Conservation (phyloP, 208 protist species). For the Crithidia acanthocephali region DNA sequence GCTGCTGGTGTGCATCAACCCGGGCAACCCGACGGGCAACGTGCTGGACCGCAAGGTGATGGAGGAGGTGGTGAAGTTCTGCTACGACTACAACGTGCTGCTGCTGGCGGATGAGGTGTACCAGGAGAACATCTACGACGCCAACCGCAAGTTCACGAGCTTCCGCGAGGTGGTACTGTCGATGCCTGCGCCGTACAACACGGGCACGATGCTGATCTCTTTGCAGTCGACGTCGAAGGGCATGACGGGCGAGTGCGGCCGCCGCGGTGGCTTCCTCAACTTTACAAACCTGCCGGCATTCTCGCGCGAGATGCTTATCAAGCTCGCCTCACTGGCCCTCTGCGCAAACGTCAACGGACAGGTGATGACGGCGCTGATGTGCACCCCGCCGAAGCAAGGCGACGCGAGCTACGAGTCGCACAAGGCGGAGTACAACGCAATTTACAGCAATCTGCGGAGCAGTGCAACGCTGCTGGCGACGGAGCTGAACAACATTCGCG, state of each 20-base stretch:
- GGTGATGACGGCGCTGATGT: constrained; percentile 96
- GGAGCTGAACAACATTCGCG: constrained; percentile 93
- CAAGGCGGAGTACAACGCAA: constrained; percentile 77
- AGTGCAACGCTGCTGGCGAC: constrained; percentile 73
- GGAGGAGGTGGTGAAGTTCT: constrained; percentile 79
- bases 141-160: constrained; percentile 93
- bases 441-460: constrained; percentile 70
- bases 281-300: constrained; percentile 71
- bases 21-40: constrained; percentile 98
- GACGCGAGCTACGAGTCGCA: constrained; percentile 93
- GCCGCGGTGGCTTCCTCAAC: constrained; percentile 98
- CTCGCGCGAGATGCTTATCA: constrained; percentile 93
- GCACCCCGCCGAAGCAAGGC: constrained; percentile 92
- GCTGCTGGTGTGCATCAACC: constrained; percentile 99
- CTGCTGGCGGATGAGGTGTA: constrained; percentile 99
- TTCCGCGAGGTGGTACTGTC: constrained; percentile 74
- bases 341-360: constrained; percentile 98
- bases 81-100: constrained; percentile 78
- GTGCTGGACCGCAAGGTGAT: constrained; percentile 84
- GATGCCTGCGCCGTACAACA: constrained; percentile 73
- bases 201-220: constrained; percentile 67
- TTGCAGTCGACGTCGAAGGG: constrained; percentile 99
- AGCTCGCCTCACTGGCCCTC: constrained; percentile 95
- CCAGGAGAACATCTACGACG: constrained; percentile 98
- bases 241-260: constrained; percentile 97